Conservation (phyloP, 805 yeast species). For the Saturnispora serradocipensis region DNA sequence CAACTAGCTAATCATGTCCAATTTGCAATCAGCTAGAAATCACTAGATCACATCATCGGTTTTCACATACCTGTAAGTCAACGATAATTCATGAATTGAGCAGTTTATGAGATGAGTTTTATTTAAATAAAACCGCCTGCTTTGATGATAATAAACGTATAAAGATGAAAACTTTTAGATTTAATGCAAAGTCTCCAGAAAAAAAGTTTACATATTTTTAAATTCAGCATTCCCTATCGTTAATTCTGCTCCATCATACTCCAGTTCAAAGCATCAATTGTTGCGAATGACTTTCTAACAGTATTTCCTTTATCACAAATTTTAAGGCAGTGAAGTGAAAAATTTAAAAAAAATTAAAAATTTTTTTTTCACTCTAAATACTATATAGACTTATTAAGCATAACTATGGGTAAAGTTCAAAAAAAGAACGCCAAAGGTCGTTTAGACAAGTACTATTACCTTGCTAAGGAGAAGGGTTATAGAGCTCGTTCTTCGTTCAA, state of each 20-base stretch:
- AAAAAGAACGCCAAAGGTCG: slow-evolving; percentile 98
- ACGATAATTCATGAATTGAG: not conserved
- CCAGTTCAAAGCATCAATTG: not conserved
- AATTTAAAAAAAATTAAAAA: slow-evolving; percentile 3
- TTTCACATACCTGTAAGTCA: not conserved
- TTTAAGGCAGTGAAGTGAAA: slow-evolving; percentile 1
- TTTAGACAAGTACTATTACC: slow-evolving; percentile 90
- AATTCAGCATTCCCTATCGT: not conserved
- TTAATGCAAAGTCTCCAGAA: not conserved
- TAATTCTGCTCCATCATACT: not conserved
- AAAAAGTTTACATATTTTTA: not conserved
- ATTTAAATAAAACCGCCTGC: not conserved
- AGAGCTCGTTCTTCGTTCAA: slow-evolving; percentile 98
- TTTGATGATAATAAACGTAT: not conserved
- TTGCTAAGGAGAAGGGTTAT: slow-evolving; percentile 97
- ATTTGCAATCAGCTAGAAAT: not conserved
- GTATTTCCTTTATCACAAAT: not conserved
- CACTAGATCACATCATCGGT: not conserved
- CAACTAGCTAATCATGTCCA: not conserved
- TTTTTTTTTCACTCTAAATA: not conserved
- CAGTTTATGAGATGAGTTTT: not conserved
- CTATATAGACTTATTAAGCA: not conserved
- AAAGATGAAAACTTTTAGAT: not conserved
- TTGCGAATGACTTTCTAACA: too few relatives aligned
- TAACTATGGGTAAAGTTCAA: slow-evolving; percentile 58